Base-by-base conservation (phyloP, 805 yeast genomes). In the Yamadazyma scolyti region DNA sequence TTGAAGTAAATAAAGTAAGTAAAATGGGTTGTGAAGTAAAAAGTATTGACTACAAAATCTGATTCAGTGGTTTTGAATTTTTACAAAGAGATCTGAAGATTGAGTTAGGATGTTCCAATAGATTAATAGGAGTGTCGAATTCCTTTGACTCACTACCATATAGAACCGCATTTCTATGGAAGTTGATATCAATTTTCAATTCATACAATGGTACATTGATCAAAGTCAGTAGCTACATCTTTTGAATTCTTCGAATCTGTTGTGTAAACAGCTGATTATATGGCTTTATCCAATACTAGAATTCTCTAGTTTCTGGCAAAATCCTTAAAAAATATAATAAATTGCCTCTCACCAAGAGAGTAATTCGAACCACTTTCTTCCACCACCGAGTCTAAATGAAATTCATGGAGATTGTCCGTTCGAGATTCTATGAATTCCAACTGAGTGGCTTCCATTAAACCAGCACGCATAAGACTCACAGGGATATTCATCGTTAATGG, bases 221-320 rank as follows among this genome's bases (percentile, higher is more conserved):
- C 32, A 50, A 88, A 88, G 49, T 84, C 89, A 12, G 64, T 61
- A 11, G 72, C 64, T 29, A 82, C 82, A 4, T 94, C 82, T 10
- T 59, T 43, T 51, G 88, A 96, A 42, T 87, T 82, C 48, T 74
- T 73, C 5, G 82, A 67, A 56, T 87, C 96, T 0, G 96, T 86
- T 45, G 82, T 87, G 48, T 84, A 87, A 58, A 88, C 96, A 39
- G 88, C 85, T 21, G 79, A 73, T 0, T 82, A 75, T 0, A 86
- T 79, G 18, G 86, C 96, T 59, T 87, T 96, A 54, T 87, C 96
- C 39, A 87, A 60, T 36, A 87, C 84, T 37, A 87, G 65, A 37
- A 87, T 78, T 53, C 77, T 79, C 3, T 93, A 73, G 16, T 81
- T 74, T 26, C 87, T 72, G 21, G 86, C 79, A 46, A 88, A 63